phyloP scores from a whole-genome alignment of 306 rosid species.

The Quercus bicolor region DNA sequence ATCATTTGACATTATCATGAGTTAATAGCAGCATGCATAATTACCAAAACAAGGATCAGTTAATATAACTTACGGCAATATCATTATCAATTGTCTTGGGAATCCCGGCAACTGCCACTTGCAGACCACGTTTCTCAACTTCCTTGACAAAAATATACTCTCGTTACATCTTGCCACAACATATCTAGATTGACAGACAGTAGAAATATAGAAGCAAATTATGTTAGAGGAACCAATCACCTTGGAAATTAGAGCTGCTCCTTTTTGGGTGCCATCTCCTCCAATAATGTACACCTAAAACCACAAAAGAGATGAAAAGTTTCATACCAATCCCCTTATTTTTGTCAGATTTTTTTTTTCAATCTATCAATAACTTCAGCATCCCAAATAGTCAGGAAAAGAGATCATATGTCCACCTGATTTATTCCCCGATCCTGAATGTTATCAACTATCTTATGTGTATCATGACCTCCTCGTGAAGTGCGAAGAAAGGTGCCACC shows the following conservation, averaged over 20 bases:
- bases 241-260: conserved; percentile 81
- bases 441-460: conserved; percentile 92
- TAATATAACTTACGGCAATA: conserved; percentile 70
- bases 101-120: conserved; percentile 92
- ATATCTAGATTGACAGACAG: conserved; percentile 9
- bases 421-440: conserved; percentile 86
- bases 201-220: conserved; percentile 20
- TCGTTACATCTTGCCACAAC: conserved; percentile 27
- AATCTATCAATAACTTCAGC: conserved; percentile 1
- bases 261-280: conserved; percentile 95
- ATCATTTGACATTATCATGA: background rate
- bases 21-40: background rate
- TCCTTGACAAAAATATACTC: conserved; percentile 59
- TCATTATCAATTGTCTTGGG: conserved; percentile 96
- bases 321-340: background rate
- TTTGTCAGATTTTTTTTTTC: background rate
- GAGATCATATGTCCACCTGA: conserved; percentile 51
- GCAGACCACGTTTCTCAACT: conserved; percentile 87
- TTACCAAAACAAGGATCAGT: background rate
- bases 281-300: conserved; percentile 86
- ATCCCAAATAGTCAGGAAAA: conserved; percentile 11
- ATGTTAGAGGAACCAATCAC: conserved; percentile 35
- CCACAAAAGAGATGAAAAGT: conserved; percentile 19
- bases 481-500: conserved; percentile 93
- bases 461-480: conserved; percentile 97